Conservation (phyloP, 495 filamentous ascomycete species). For the Xylaria telfairii region DNA sequence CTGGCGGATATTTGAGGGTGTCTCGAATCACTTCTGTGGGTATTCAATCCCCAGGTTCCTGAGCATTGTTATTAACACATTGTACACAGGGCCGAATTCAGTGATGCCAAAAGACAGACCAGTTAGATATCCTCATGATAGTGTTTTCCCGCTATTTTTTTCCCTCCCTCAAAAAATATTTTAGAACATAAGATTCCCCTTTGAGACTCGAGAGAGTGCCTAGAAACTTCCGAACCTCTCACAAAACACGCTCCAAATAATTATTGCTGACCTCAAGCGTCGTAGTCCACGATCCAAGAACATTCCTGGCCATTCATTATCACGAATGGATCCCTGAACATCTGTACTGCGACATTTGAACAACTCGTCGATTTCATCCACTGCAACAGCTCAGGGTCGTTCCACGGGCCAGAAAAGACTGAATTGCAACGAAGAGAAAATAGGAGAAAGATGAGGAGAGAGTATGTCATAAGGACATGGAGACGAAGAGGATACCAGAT, state of each 20-base stretch:
- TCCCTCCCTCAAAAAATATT: no score
- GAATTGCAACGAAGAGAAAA: neutral
- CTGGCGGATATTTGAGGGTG: neutral
- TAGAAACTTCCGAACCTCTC: no score
- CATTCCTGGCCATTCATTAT: neutral
- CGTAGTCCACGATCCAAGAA: neutral
- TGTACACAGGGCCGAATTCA: neutral
- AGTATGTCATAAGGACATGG: neutral
- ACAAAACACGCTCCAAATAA: no score
- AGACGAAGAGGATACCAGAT: neutral
- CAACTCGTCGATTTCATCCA: constrained; percentile 4
- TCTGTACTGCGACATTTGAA: neutral
- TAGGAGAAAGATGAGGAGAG: neutral
- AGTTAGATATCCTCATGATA: no score
- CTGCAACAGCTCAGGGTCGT: neutral
- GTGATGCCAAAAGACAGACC: neutral
- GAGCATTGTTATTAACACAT: neutral
- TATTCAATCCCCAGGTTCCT: neutral
- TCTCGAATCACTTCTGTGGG: constrained; percentile 13
- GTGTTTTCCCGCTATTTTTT: no score
- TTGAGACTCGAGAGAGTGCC: no score
- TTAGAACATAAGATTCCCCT: no score
- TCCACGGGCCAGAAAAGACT: neutral
- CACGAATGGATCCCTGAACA: neutral
- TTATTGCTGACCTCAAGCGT: no score